Percentiles rank a stretch among this genome's conserved stretches.
phyloP scores from a whole-genome alignment of 495 filamentous ascomycete genomes.

The Pyrenula massariospora region DNA sequence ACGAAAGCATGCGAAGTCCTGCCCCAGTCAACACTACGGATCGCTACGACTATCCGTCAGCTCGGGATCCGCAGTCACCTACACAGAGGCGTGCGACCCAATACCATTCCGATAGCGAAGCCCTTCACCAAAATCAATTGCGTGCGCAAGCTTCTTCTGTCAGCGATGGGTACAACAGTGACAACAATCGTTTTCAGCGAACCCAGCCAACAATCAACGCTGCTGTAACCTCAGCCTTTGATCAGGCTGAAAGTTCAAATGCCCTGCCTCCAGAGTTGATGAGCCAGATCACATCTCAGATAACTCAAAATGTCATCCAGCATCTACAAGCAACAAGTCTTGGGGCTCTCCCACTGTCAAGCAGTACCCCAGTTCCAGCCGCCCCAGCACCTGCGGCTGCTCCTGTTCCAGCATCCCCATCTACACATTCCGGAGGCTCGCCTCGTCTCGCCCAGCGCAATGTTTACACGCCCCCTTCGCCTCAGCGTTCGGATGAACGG shows the following conservation, averaged over 20 bases:
- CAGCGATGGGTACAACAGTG: neutral
- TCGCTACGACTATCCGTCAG: neutral
- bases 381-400: conserved; percentile 7
- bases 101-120: neutral
- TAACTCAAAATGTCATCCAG: conserved; percentile 40
- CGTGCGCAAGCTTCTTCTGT: neutral
- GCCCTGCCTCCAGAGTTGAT: conserved; percentile 38
- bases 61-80: neutral
- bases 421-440: conserved; percentile 21
- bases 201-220: conserved; percentile 32
- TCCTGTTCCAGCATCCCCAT: conserved; percentile 13
- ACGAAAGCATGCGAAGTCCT: neutral
- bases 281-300: conserved; percentile 33
- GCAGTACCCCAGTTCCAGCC: conserved; percentile 2
- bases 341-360: neutral
- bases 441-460: conserved; percentile 15
- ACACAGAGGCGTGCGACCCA: neutral
- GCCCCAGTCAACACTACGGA: neutral
- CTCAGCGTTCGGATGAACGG: conserved; percentile 11
- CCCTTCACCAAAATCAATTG: neutral
- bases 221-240: conserved; percentile 34
- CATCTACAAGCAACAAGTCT: conserved; percentile 28
- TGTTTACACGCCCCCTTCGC: conserved; percentile 32
- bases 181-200: conserved; percentile 1
- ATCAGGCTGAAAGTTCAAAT: conserved; percentile 19